Base-by-base conservation (phyloP, 306 rosid genomes). In the Pachyrhizus erosus region DNA sequence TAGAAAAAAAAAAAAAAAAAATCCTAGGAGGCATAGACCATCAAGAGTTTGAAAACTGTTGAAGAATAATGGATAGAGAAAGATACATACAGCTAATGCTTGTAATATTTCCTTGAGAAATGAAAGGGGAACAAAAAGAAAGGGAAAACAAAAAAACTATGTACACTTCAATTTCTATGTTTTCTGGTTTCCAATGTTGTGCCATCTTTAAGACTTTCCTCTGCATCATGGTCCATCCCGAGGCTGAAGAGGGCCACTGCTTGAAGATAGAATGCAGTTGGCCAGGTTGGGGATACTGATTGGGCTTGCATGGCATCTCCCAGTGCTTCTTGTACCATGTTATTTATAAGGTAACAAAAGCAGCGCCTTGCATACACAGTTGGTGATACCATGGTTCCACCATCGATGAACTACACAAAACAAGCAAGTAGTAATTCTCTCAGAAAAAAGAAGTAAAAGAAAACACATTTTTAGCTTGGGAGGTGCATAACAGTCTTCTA, bases 221-320 rank as follows among this genome's bases (percentile, higher is more conserved):
- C 90, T 8, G 97, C 97, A 86, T 93, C 97, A 60, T 88, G 84
- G 80, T 94, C 93, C 98, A 94, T 94, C 48, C 98, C 98, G 48
- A 94, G 97, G 89, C 87, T 88, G 89, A 88, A 90, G 64, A 94
- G 91, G 39, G 98, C 89, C 27, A 93, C 92, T 18, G 94, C 97
- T 86, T 94, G 98, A 86, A 94, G 98, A 89, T 94, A 94, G 85
- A 94, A 87, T 27, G 91, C 94, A 40, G 89, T 90, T 4, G 97
- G 86, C 98, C 98, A 92, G 9, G 91, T 91, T 0, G 97, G 94
- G 9, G 92, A 84, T 45, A 91, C 73, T 10, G 91, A 92, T 66
- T 91, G 94, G 66, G 94, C 98, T 84, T 94, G 94, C 98, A 94
- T 94, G 1, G 97, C 98, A 78, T 94, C 98, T 79, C 94, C 98